Evolutionary conservation across 148 eudicot species (phyloP).

Genomic region (Suaeda aralocaspica): DNA sequence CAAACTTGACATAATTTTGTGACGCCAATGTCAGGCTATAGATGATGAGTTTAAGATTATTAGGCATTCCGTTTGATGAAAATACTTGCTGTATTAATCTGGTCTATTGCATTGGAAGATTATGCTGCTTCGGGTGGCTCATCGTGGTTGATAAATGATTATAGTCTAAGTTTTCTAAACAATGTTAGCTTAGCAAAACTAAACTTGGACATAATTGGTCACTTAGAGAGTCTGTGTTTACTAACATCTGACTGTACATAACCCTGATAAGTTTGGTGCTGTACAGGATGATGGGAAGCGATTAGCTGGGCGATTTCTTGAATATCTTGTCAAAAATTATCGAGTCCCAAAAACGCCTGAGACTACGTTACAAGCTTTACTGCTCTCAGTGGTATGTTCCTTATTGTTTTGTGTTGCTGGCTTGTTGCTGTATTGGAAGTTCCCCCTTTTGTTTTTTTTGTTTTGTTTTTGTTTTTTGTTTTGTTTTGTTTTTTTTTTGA

Average conservation of each 20-base stretch:
- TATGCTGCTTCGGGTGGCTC: neutral
- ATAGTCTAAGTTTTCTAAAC: too few relatives aligned
- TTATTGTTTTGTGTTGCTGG: slow-evolving; percentile 1
- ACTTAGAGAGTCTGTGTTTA: neutral
- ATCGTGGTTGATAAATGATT: neutral
- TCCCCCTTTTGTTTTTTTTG: neutral
- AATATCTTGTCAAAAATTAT: slow-evolving; percentile 57
- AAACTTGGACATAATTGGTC: neutral
- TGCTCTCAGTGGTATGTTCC: slow-evolving; percentile 66
- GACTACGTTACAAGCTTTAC: slow-evolving; percentile 67
- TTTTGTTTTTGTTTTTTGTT: neutral
- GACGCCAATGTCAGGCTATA: too few relatives aligned
- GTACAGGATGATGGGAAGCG: slow-evolving; percentile 61
- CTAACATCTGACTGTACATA: neutral
- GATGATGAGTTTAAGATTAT: too few relatives aligned
- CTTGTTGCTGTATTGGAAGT: neutral
- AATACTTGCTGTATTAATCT: too few relatives aligned
- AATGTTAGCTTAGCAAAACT: neutral
- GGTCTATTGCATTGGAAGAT: neutral
- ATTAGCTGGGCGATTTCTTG: slow-evolving; percentile 51
- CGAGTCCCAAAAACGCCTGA: slow-evolving; percentile 53
- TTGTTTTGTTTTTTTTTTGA: neutral
- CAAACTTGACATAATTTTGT: too few relatives aligned
- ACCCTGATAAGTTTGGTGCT: neutral
- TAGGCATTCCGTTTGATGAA: too few relatives aligned